A percentile compares a stretch with the other conserved stretches of the same genome.
Conservation (phyloP, 441 rosid genomes). For the Brassica balearica region DNA sequence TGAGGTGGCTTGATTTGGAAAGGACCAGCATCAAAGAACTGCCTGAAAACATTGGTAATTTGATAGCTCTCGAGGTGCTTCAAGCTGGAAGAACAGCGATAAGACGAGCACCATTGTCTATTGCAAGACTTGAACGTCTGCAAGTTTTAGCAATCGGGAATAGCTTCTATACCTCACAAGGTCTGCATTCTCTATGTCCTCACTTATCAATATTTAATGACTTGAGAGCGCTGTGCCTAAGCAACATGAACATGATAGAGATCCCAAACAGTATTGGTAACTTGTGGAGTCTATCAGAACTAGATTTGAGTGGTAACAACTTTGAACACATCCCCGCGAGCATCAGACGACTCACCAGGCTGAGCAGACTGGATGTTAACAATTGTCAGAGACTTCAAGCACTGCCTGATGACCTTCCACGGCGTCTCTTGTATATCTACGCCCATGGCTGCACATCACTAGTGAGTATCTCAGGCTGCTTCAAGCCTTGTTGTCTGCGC, state of each 20-base stretch:
- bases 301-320: constrained; percentile 49
- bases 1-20: constrained; percentile 45
- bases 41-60: constrained; percentile 41
- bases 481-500: constrained; percentile 26
- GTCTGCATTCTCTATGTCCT: constrained; percentile 34
- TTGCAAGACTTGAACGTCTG: constrained; percentile 36
- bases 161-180: constrained; percentile 9
- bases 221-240: constrained; percentile 46
- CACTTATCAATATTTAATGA: constrained; percentile 42
- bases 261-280: constrained; percentile 49
- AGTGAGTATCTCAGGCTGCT: constrained; percentile 40
- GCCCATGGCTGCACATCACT: constrained; percentile 50
- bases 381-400: constrained; percentile 51
- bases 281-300: constrained; percentile 43
- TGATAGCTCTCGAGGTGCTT: constrained; percentile 43
- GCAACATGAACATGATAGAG: constrained; percentile 54
- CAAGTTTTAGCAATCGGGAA: constrained; percentile 32
- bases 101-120: constrained; percentile 30
- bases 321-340: constrained; percentile 49
- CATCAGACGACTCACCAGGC: constrained; percentile 46
- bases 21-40: constrained; percentile 38
- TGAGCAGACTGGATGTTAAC: constrained; percentile 40
- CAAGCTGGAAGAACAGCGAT: constrained; percentile 34
- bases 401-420: constrained; percentile 54
- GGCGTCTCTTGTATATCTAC: constrained; percentile 33